phyloP scores from a whole-genome alignment of 2,329 filamentous ascomycete genomes.

The Pyrenochaeta sp. region DNA sequence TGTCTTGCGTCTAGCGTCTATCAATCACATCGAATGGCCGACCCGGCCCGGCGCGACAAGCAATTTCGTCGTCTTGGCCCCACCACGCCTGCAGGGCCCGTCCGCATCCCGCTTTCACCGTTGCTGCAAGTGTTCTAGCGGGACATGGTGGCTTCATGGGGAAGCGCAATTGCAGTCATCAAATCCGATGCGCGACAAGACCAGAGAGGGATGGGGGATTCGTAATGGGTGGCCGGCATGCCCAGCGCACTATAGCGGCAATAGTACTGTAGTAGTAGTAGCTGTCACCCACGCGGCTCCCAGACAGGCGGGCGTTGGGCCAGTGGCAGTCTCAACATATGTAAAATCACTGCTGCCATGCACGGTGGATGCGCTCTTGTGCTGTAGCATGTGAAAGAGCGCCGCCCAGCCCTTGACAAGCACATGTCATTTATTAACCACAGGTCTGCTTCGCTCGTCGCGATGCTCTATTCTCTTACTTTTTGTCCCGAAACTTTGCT shows the following conservation, averaged over 20 bases:
- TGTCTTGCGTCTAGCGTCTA: not conserved
- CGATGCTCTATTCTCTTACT: not conserved
- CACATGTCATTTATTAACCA: not conserved
- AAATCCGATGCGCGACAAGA: not conserved
- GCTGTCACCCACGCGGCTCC: slow-evolving; percentile 2
- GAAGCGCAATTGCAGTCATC: not conserved
- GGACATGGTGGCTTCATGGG: slow-evolving; percentile 10
- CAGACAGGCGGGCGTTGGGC: slow-evolving; percentile 3
- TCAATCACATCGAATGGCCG: slow-evolving; percentile 6
- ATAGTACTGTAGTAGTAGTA: not conserved
- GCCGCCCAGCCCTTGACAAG: not conserved
- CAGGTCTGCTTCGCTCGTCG: not conserved
- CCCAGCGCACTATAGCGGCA: not conserved
- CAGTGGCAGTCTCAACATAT: slow-evolving; percentile 15
- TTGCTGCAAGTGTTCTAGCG: slow-evolving; percentile 7
- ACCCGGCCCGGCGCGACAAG: slow-evolving; percentile 24
- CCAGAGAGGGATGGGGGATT: not conserved
- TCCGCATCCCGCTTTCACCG: slow-evolving; percentile 15
- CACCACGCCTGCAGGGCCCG: slow-evolving; percentile 13
- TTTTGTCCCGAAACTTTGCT: not conserved
- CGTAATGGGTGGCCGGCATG: not conserved
- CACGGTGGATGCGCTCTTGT: not conserved
- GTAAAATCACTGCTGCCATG: not conserved
- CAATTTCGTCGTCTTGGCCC: slow-evolving; percentile 18
- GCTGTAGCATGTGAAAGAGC: slow-evolving; percentile 15